Evolutionary conservation across 768 basidiomycete species (phyloP), one percentile per base, ranked within the genome.

Genomic region (Pleurotus ostreatus): DNA sequence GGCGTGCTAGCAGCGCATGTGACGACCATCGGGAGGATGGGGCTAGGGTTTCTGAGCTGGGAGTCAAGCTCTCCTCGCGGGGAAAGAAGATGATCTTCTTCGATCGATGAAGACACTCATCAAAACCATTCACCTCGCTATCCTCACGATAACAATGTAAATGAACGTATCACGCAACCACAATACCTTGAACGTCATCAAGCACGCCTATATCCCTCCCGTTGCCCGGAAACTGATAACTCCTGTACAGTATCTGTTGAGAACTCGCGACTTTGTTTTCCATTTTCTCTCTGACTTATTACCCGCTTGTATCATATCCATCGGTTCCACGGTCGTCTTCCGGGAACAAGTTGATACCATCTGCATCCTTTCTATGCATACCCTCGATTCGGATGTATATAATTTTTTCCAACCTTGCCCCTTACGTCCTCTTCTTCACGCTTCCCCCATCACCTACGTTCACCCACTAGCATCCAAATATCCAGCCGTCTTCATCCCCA

Each of bases 1-100:
- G 83, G 56, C 51, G 60, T 52, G 7, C 22, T 40, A 39, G 51
- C 8, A 39, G 58, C 57, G 16, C 61, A 46, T 53, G 60, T 46
- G 55, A 51, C 65, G 38, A 49, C 49, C 43, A 44, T 52, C 55
- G 37, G 15, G 39, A 43, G 16, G 56, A 55, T 55, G 59, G 61
- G 39, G 61, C 55, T 46, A 53, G 52, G 11, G 53, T 49, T 45
- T 46, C 61, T 20, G 59, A 52, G 46, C 46, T 61, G 45, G 56
- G 47, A 52, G 48, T 60, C 25, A 46, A 59, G n/a, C 48, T 43
- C 59, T 56, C 56, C 37, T 44, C 40, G 41, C 51, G 51, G 51
- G 51, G 51, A 53, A 53, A 53, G 51, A 53, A 53, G 51, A 40
- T 53, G 37, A 41, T 53, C 34, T 53, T 53, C 39, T 53, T 53